phyloP scores from a whole-genome alignment of 331 rosid species.

The Dryas integrifolia region DNA sequence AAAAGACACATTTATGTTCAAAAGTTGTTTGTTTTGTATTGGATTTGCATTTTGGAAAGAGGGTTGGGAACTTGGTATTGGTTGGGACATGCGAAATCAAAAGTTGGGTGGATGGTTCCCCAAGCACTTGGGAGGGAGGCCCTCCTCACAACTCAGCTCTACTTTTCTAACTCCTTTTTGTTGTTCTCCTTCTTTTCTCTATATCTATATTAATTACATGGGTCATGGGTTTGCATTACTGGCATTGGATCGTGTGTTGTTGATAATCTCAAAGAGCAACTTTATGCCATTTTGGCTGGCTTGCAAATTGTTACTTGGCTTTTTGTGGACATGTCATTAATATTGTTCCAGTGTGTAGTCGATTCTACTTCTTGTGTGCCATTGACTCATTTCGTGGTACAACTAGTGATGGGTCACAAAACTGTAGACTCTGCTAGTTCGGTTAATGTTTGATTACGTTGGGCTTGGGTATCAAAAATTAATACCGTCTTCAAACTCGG shows the following conservation, averaged over 20 bases:
- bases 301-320: conserved; percentile 17
- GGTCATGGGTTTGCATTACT: background rate
- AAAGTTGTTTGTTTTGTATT: conserved; percentile 31
- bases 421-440: conserved; percentile 9
- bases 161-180: conserved; percentile 16
- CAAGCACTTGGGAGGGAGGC: conserved; percentile 37
- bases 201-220: too few relatives aligned
- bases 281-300: background rate
- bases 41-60: conserved; percentile 12
- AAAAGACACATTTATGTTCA: conserved; percentile 21
- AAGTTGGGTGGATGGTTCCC: conserved; percentile 41
- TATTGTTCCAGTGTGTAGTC: too few relatives aligned
- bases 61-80: conserved; percentile 27
- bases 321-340: too few relatives aligned
- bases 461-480: conserved; percentile 8
- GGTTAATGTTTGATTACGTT: conserved; percentile 30
- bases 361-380: too few relatives aligned
- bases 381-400: too few relatives aligned
- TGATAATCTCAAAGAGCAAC: background rate
- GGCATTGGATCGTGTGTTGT: conserved; percentile 34
- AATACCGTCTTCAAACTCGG: background rate
- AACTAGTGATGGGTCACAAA: too few relatives aligned
- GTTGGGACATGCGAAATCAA: conserved; percentile 25
- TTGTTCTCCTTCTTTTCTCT: conserved; percentile 16
- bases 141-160: background rate